phyloP scores from a whole-genome alignment of 805 yeast species.

The Monosporozyma yasuniensis region DNA sequence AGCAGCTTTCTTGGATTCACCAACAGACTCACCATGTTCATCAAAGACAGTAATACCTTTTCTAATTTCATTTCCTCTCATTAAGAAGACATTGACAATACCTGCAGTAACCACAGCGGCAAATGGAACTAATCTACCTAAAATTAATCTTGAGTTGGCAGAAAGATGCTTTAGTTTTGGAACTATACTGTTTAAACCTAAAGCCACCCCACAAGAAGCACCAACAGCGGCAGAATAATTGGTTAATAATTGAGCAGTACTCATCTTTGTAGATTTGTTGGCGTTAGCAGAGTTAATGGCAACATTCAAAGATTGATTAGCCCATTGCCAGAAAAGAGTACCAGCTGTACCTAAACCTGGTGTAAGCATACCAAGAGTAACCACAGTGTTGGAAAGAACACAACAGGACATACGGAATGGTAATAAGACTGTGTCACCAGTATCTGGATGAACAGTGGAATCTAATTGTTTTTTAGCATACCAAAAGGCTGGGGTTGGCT shows the following conservation, averaged over 20 bases:
- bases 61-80: constrained; percentile 91
- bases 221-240: constrained; percentile 84
- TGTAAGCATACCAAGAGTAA: constrained; percentile 95
- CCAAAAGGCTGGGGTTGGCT: constrained; percentile 81
- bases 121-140: constrained; percentile 89
- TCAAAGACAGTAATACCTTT: constrained; percentile 73
- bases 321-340: constrained; percentile 94
- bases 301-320: constrained; percentile 92
- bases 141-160: constrained; percentile 59
- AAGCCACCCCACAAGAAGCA: constrained; percentile 91
- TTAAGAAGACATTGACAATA: constrained; percentile 86
- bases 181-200: constrained; percentile 86
- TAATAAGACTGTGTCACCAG: constrained; percentile 81
- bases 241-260: constrained; percentile 65
- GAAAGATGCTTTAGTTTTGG: constrained; percentile 67
- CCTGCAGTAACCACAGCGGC: constrained; percentile 99
- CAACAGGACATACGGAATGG: constrained; percentile 98
- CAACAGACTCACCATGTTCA: constrained; percentile 55
- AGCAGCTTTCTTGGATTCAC: constrained; percentile 80
- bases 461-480: constrained; percentile 77
- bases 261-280: constrained; percentile 85
- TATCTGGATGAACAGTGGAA: constrained; percentile 93
- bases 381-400: constrained; percentile 87
- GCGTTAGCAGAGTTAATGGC: constrained; percentile 96
- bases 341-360: constrained; percentile 88